These are phyloP conservation scores for Helianthus annuus DNA, from an alignment of 129 eudicot genomes.

Conservation along the genomic window DNA sequence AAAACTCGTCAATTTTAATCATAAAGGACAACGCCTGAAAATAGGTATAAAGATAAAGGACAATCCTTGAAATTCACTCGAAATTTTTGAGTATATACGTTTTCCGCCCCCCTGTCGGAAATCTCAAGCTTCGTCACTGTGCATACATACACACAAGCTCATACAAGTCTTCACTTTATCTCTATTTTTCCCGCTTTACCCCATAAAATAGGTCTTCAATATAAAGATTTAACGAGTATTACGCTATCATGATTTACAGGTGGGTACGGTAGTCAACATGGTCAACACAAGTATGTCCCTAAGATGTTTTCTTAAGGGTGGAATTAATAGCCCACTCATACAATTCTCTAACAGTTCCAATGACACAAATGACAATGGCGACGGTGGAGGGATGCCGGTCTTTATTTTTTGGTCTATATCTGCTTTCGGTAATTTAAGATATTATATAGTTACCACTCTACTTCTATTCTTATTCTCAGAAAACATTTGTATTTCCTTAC, in stretches of 20 bases:
- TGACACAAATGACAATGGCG: constrained; percentile 60
- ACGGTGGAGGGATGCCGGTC: constrained; percentile 84
- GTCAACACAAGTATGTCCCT: constrained; percentile 51
- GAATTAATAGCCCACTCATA: constrained; percentile 54
- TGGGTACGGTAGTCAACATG: constrained; percentile 59
- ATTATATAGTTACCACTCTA: constrained; percentile 6
- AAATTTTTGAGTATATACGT: no score
- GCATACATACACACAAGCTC: neutral
- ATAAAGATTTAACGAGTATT: neutral
- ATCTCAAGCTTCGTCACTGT: no score
- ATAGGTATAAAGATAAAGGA: no score
- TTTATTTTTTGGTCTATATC: constrained; percentile 65
- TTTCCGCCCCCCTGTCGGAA: no score
- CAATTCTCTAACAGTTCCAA: constrained; percentile 55
- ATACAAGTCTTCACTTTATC: neutral
- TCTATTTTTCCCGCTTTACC: neutral
- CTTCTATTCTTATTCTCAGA: neutral
- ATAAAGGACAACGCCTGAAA: no score
- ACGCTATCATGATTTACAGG: constrained; percentile 46
- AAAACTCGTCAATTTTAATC: no score
- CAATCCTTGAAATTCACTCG: no score
- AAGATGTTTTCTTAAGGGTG: constrained; percentile 65
- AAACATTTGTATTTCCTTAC: neutral
- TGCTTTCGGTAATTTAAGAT: constrained; percentile 57
- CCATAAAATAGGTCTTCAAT: neutral